Evolutionary conservation across 345 rosid genomes (phyloP).

Genomic region (Aquilaria yunnanensis): DNA sequence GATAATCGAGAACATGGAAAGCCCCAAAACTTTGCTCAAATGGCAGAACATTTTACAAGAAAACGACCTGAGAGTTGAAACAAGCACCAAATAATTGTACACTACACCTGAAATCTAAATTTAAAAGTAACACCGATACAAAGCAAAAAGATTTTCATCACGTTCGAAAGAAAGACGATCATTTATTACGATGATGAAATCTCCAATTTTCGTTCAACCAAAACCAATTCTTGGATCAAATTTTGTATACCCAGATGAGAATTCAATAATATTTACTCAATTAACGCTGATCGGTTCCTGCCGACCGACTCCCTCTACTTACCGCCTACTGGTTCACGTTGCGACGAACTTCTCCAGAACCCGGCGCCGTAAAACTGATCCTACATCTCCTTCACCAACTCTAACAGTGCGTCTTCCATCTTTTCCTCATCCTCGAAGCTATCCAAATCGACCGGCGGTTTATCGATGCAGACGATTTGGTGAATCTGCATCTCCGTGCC

Average conservation of each 20-base stretch:
- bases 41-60: no score
- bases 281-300: constrained; percentile 16
- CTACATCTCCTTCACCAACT: constrained; percentile 58
- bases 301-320: constrained; percentile 8
- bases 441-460: not conserved
- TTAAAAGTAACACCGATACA: no score
- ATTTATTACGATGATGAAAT: no score
- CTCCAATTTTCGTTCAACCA: no score
- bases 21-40: no score
- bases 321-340: constrained; percentile 20
- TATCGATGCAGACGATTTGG: constrained; percentile 21
- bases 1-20: no score
- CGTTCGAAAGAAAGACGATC: no score
- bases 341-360: constrained; percentile 70
- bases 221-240: not conserved
- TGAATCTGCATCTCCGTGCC: constrained; percentile 28
- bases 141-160: no score
- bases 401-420: constrained; percentile 22
- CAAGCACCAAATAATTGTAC: no score
- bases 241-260: not conserved
- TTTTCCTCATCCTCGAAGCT: constrained; percentile 17
- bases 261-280: not conserved
- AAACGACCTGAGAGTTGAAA: no score
- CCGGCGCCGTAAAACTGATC: constrained; percentile 50
- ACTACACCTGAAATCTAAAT: no score